Evolutionary conservation across 177 flowering plant genomes (phyloP), one percentile per base, ranked within the genome.

Genomic region (Tripterygium wilfordii): DNA sequence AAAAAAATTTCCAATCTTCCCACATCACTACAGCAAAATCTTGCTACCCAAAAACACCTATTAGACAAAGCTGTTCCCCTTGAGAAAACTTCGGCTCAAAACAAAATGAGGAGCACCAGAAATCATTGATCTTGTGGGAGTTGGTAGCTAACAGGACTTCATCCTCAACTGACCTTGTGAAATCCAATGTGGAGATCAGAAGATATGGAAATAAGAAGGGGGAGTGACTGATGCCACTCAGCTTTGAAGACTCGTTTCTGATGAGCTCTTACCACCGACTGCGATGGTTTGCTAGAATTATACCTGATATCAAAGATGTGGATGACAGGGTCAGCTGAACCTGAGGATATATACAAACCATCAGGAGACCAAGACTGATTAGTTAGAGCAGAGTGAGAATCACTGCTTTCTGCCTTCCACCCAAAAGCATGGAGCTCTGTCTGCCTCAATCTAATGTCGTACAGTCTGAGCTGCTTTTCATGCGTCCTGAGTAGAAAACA

Each of bases 301-400:
- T 76, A 86, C 56, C 98, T 66, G 45, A 91, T 88, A 54, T 86
- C 94, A 62, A 88, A 84, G 23, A 92, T 52, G 62, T 88, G 96
- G 52, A 92, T 79, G 42, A 56, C 63, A 2, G 98, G 98, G 44
- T 92, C 98, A n/a, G 82, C 89, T 20, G 96, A 86, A 35, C 96
- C 96, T 39, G 96, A 88, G 2, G 91, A 60, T 25, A 92, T 54
- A 65, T 78, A 84, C 24, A 82, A 54, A 45, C 96, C 96, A 58
- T 92, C 89, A 26, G 96, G 89, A 17, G 96, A 88, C 98, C 98
- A 92, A 19, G 96, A 75, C 64, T 86, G 98, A 36, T 84, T 84
- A 69, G 88, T 80, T 54, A 92, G 68, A 21, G 96, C 95, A 1
- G 96, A 88, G 53, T 88, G 96, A 16, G 96, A 84, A 17, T 82